These are phyloP conservation scores for Tremella fuciformis DNA, from an alignment of 768 basidiomycete species.

Conservation along the genomic window DNA sequence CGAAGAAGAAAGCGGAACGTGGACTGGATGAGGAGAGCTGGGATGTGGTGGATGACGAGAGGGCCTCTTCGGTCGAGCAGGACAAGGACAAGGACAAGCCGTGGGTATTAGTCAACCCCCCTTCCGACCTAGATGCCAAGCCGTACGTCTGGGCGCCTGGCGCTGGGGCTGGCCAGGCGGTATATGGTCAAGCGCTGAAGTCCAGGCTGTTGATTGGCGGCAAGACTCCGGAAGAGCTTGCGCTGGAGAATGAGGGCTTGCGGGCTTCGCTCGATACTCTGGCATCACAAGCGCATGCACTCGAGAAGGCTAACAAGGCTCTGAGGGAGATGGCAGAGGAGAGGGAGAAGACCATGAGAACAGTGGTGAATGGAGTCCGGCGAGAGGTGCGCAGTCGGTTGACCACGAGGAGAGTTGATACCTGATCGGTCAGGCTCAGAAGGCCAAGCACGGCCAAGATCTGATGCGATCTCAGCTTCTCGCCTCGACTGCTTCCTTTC, in stretches of 20 bases:
- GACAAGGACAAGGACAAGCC: conserved; percentile 13
- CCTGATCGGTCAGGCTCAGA: conserved; percentile 23
- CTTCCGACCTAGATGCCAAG: neutral
- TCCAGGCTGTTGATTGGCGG: neutral
- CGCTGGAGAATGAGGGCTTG: conserved; percentile 45
- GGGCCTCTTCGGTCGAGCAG: conserved; percentile 1
- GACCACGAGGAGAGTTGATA: neutral
- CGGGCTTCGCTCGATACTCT: conserved; percentile 45
- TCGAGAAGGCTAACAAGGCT: conserved; percentile 34
- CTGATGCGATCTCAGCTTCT: conserved; percentile 31
- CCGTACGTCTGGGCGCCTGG: neutral
- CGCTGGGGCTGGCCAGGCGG: neutral
- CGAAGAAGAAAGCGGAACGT: neutral
- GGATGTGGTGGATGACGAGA: neutral
- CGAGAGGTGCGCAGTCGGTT: conserved; percentile 30
- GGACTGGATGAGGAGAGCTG: conserved; percentile 1
- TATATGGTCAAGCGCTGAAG: neutral
- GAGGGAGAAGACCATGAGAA: conserved; percentile 38
- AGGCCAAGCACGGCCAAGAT: conserved; percentile 36
- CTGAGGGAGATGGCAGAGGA: conserved; percentile 30
- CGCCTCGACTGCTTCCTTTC: conserved; percentile 9
- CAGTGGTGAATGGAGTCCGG: conserved; percentile 36
- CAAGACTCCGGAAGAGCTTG: conserved; percentile 50
- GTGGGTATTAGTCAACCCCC: neutral
- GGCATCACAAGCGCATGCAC: conserved; percentile 34